Percentiles rank a stretch among this genome's conserved stretches.
Conservation (phyloP, 169 alveolate genomes). For the Eimeria nieschulzi region DNA sequence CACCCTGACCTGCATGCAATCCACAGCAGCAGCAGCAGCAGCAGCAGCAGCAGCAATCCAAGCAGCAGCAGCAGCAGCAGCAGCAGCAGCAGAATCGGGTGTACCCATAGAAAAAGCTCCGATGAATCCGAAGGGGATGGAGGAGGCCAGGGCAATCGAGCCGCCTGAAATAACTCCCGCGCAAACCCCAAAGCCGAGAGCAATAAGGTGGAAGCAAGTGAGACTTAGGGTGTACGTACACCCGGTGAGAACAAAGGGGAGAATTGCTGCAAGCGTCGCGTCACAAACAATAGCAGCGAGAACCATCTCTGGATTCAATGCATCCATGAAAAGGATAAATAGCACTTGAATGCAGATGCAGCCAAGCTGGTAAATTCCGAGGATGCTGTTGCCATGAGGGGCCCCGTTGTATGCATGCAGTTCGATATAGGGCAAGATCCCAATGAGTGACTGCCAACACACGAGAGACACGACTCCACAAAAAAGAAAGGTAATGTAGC, state of each 20-base stretch:
- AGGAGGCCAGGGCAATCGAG: conserved; percentile 27
- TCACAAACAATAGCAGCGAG: neutral
- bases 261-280: conserved; percentile 15
- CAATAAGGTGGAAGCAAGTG: neutral
- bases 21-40: conserved; percentile 18
- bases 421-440: conserved; percentile 36
- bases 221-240: neutral
- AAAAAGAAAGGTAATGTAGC: neutral
- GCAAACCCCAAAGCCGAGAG: conserved; percentile 46
- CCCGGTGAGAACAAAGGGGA: conserved; percentile 37
- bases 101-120: conserved; percentile 55
- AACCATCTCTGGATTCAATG: conserved; percentile 18
- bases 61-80: neutral
- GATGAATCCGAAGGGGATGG: conserved; percentile 42
- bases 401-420: neutral
- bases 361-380: conserved; percentile 44
- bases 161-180: conserved; percentile 29
- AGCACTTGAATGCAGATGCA: conserved; percentile 28
- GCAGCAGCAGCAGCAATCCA: neutral
- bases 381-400: conserved; percentile 23
- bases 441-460: conserved; percentile 53
- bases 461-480: conserved; percentile 31
- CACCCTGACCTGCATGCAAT: conserved; percentile 39
- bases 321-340: conserved; percentile 5
- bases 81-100: neutral